phyloP scores from a whole-genome alignment of 1,284 basidiomycete genomes.

The Polyporus tsugae region DNA sequence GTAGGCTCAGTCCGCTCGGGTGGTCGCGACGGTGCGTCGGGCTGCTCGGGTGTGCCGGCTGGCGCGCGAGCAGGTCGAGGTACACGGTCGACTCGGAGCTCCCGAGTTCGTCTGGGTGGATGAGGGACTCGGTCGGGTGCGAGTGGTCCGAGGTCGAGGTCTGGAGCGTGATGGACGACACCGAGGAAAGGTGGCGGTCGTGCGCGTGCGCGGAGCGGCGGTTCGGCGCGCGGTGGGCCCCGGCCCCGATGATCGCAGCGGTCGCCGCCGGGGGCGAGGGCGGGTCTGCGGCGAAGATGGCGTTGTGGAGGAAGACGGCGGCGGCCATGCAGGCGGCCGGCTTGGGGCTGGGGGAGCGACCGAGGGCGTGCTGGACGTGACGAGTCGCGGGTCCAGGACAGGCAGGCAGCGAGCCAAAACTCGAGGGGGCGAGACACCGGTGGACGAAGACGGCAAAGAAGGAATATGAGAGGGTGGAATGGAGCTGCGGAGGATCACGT shows the following conservation, averaged over 20 bases:
- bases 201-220: slow-evolving; percentile 27
- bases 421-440: slow-evolving; percentile 2
- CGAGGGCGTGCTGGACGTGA: slow-evolving; percentile 8
- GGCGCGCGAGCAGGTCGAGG: slow-evolving; percentile 55
- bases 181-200: slow-evolving; percentile 51
- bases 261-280: slow-evolving; percentile 34
- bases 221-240: slow-evolving; percentile 32
- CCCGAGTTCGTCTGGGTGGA: slow-evolving; percentile 38
- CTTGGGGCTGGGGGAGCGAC: not conserved
- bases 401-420: not conserved
- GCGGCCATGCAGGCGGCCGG: slow-evolving; percentile 29
- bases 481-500: slow-evolving; percentile 1
- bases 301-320: slow-evolving; percentile 64
- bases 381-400: not conserved
- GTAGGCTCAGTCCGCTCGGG: slow-evolving; percentile 43
- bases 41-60: slow-evolving; percentile 51
- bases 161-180: slow-evolving; percentile 59
- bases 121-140: slow-evolving; percentile 59
- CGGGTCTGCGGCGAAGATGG: slow-evolving; percentile 54
- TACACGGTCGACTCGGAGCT: slow-evolving; percentile 51
- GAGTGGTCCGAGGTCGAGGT: slow-evolving; percentile 55
- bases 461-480: slow-evolving; percentile 1
- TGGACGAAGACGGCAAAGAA: not conserved
- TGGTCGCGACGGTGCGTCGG: slow-evolving; percentile 30
- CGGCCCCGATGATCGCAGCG: slow-evolving; percentile 6